phyloP scores from a whole-genome alignment of 306 rosid genomes.

The Rosa persica region DNA sequence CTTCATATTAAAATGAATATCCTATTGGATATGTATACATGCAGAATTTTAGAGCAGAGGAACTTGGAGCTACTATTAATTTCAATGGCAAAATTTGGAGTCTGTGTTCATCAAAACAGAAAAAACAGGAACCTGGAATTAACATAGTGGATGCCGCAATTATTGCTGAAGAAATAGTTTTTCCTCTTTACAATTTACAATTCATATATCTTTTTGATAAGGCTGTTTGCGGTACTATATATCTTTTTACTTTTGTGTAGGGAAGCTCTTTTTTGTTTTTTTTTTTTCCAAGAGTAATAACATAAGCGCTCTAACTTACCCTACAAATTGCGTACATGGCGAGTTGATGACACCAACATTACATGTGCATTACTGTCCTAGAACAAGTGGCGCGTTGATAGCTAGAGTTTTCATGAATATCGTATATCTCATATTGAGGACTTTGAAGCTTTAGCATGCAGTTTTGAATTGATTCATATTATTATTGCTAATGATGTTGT shows the following conservation, averaged over 20 bases:
- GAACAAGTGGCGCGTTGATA: slow-evolving; percentile 36
- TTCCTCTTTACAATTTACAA: neutral
- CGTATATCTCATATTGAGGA: neutral
- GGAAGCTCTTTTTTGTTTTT: neutral
- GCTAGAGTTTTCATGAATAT: slow-evolving; percentile 22
- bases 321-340: slow-evolving; percentile 2
- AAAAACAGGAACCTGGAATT: neutral
- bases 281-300: neutral
- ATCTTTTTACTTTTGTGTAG: neutral
- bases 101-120: neutral
- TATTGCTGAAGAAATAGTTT: neutral
- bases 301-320: neutral
- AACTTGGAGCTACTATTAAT: neutral
- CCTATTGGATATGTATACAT: neutral
- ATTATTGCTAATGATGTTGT: slow-evolving; percentile 20
- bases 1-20: neutral
- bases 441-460: neutral
- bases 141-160: slow-evolving; percentile 8
- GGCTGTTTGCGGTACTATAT: neutral
- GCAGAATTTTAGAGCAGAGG: neutral
- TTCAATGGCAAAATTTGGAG: neutral
- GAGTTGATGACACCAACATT: slow-evolving; percentile 39
- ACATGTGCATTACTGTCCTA: slow-evolving; percentile 42
- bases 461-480: slow-evolving; percentile 7
- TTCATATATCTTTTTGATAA: neutral